Percentiles rank a stretch among this genome's conserved stretches.
phyloP scores from a whole-genome alignment of 495 filamentous ascomycete genomes.

The Articulospora tetracladia region DNA sequence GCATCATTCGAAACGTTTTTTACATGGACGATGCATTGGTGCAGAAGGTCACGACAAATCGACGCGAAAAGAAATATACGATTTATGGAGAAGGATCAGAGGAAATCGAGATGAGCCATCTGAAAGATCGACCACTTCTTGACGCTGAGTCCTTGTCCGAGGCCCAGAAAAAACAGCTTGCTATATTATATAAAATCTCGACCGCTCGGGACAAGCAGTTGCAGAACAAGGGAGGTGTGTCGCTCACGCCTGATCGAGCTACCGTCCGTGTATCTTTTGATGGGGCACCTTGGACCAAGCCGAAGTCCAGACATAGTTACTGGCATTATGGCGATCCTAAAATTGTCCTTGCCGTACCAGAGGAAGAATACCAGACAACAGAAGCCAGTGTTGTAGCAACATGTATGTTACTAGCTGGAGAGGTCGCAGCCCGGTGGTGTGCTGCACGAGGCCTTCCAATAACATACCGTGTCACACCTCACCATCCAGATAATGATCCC shows the following conservation, averaged over 20 bases:
- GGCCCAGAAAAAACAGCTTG: conserved; percentile 8
- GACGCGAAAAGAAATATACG: background rate
- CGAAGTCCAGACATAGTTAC: background rate
- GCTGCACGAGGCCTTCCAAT: conserved; percentile 70
- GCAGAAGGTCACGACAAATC: background rate
- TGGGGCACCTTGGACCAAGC: background rate
- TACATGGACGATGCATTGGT: conserved; percentile 58
- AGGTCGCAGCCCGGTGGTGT: conserved; percentile 71
- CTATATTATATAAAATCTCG: conserved; percentile 18
- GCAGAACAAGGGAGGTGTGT: conserved; percentile 10
- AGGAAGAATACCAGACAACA: background rate
- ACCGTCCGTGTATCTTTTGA: conserved; percentile 5
- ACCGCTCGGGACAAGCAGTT: conserved; percentile 1
- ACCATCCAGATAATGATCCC: conserved; percentile 47
- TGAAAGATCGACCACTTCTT: conserved; percentile 2
- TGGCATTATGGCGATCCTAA: conserved; percentile 16
- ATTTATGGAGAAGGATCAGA: conserved; percentile 1
- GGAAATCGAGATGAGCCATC: background rate
- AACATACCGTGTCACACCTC: conserved; percentile 68
- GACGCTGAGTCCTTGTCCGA: conserved; percentile 8
- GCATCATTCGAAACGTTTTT: conserved; percentile 66
- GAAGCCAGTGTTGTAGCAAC: conserved; percentile 35
- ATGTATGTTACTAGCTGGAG: conserved; percentile 76
- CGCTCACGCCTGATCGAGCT: background rate
- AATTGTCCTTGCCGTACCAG: conserved; percentile 8